Base-by-base conservation (phyloP, 2,329 filamentous ascomycete genomes). In the Celoporthe dispersa region DNA sequence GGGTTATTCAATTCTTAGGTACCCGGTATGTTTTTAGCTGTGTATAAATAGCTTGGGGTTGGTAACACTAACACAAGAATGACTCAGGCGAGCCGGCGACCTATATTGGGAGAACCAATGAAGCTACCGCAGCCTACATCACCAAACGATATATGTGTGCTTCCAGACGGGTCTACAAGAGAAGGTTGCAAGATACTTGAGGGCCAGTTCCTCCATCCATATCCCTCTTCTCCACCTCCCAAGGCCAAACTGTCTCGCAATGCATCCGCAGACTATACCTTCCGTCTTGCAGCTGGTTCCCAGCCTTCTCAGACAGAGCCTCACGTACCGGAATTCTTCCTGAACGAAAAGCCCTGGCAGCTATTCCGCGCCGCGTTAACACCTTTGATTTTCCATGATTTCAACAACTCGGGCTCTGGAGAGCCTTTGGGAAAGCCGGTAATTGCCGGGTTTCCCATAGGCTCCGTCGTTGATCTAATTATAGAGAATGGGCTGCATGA, bases 1-100 rank as follows among this genome's bases (percentile, higher is more conserved):
- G 9, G 71, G 72, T 14, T 75, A 73, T 57, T 66, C 73, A 2
- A 70, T 76, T 25, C 68, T 75, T 19, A 63, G 73, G 19, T 74
- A 73, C 31, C 73, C 73, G 8, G 67, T 69, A 12, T 31, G 62
- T 69, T 14, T 9, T 19, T n/a, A 64, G 16, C 8, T 7, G 1
- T 51, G 3, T 22, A 22, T 8, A 48, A n/a, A 5, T 48, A 16
- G 16, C 44, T 6, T 11, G 44, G 22, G 44, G 19, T 22, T n/a
- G 4, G 44, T 5, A 22, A 2, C 44, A n/a, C 44, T 48, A 48
- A 48, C 2, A 48, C 16, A 48, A 31, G 8, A 22, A 51, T 44
- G 7, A 37, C 37, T 37, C 51, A 69, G 68, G 63, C 62, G 3
- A 66, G 65, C 16, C 62, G 62, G 5, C 68, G 57, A 19, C 73